These are phyloP conservation scores for Raffaelea deltoideospora DNA, from an alignment of 2,329 filamentous ascomycete species.

Conservation along the genomic window DNA sequence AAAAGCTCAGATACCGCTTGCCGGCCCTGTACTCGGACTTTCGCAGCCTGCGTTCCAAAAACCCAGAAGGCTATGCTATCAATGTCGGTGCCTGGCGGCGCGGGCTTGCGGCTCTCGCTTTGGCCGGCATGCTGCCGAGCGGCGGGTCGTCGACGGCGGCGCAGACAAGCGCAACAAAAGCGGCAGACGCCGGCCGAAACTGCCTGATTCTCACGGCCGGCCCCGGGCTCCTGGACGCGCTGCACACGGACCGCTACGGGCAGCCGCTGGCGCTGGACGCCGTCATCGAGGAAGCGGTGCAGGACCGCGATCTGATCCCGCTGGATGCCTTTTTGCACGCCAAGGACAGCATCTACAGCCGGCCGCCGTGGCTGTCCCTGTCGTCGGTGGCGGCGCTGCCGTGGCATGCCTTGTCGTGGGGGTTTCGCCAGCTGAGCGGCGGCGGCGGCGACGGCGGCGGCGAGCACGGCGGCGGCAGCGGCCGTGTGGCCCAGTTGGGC, in stretches of 20 bases:
- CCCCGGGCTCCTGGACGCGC: slow-evolving; percentile 50
- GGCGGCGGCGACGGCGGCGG: slow-evolving; percentile 22
- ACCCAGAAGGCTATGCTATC: slow-evolving; percentile 14
- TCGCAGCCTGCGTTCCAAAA: slow-evolving; percentile 11
- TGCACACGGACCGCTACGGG: slow-evolving; percentile 68
- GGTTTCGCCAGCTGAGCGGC: slow-evolving; percentile 53
- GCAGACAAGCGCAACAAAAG: slow-evolving; percentile 2
- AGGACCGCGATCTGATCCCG: slow-evolving; percentile 53
- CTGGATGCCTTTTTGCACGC: slow-evolving; percentile 51
- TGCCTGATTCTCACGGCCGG: slow-evolving; percentile 38
- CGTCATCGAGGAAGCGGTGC: slow-evolving; percentile 61
- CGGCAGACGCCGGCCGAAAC: slow-evolving; percentile 20
- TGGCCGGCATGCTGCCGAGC: slow-evolving; percentile 16
- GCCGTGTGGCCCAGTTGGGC: background rate
- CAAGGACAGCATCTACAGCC: slow-evolving; percentile 56
- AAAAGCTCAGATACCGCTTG: slow-evolving; percentile 9
- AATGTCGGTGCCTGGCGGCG: slow-evolving; percentile 21
- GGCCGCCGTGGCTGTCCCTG: slow-evolving; percentile 48
- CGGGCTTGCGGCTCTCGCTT: slow-evolving; percentile 15
- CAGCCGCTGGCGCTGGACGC: slow-evolving; percentile 65
- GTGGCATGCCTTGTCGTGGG: slow-evolving; percentile 61
- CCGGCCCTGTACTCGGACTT: slow-evolving; percentile 15
- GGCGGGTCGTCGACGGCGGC: slow-evolving; percentile 2
- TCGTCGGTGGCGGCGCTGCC: slow-evolving; percentile 58
- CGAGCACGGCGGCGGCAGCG: background rate